A percentile compares a stretch with the other conserved stretches of the same genome.
These are phyloP conservation scores for Mesembryanthemum crystallinum DNA, from an alignment of 148 eudicot species.

Conservation along the genomic window DNA sequence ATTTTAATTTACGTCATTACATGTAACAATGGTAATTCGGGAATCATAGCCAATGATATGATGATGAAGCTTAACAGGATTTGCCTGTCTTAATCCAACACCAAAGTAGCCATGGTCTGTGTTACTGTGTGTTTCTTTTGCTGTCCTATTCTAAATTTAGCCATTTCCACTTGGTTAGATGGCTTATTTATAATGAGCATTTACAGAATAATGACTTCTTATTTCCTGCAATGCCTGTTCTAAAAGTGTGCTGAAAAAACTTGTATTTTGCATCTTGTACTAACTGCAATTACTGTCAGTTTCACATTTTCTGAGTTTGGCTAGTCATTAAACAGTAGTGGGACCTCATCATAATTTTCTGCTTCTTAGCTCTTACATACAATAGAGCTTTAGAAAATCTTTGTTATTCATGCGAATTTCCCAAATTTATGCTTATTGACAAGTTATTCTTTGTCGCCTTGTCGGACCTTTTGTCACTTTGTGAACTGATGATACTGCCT, in stretches of 20 bases:
- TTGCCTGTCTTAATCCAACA: neutral
- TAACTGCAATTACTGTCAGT: neutral
- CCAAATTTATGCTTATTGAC: constrained; percentile 1
- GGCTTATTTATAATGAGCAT: neutral
- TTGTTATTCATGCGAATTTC: neutral
- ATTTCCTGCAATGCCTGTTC: neutral
- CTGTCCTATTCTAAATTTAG: neutral
- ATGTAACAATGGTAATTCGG: neutral
- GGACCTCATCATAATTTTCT: neutral
- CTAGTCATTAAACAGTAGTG: neutral
- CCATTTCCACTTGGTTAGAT: neutral
- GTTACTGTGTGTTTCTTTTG: neutral
- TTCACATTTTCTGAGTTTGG: neutral
- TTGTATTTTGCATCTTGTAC: neutral
- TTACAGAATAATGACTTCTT: neutral
- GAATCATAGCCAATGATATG: neutral
- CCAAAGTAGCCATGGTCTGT: neutral
- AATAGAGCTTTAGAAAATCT: neutral
- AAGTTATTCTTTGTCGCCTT: constrained; percentile 1
- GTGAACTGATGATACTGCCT: constrained; percentile 9
- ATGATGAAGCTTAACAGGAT: neutral
- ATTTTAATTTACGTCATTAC: neutral
- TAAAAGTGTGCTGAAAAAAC: neutral
- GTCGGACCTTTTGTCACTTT: neutral
- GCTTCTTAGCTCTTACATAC: neutral